Percentiles rank a stretch among this genome's conserved stretches.
phyloP scores from a whole-genome alignment of 306 rosid genomes.

The Quercus cerris region DNA sequence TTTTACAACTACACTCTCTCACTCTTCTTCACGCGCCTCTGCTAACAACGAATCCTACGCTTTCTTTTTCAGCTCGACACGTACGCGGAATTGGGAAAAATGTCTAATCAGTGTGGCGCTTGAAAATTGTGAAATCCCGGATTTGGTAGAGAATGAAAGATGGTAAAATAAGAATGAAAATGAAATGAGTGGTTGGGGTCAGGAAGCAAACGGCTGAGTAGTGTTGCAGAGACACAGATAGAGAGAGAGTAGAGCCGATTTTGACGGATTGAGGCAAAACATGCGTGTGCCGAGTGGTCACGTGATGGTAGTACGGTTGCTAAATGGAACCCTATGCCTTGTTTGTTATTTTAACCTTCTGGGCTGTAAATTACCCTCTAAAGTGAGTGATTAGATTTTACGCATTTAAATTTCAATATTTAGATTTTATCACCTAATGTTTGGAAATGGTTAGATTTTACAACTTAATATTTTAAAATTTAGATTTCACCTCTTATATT shows the following conservation, averaged over 20 bases:
- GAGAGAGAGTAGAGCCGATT: conserved; percentile 1
- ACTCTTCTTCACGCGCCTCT: neutral
- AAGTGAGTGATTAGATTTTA: too few relatives aligned
- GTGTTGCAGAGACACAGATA: neutral
- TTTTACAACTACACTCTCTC: too few relatives aligned
- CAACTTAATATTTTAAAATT: accelerated
- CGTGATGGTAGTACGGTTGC: conserved; percentile 8
- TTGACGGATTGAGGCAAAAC: conserved; percentile 9
- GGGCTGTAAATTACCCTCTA: too few relatives aligned
- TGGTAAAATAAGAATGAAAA: too few relatives aligned
- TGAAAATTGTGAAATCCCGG: neutral
- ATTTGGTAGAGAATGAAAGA: too few relatives aligned
- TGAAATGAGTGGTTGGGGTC: neutral
- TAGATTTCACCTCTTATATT: accelerated
- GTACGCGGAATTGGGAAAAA: accelerated
- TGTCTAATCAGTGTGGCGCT: neutral
- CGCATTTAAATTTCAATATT: accelerated
- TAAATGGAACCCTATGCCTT: neutral
- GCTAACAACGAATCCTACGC: too few relatives aligned
- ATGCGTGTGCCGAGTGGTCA: conserved; percentile 24
- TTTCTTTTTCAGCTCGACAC: too few relatives aligned
- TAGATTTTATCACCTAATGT: accelerated
- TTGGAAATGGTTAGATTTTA: accelerated
- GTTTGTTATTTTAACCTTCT: neutral
- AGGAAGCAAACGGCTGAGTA: conserved; percentile 7